phyloP scores from a whole-genome alignment of 2,329 filamentous ascomycete species.

The Xylaria hypoxylon region DNA sequence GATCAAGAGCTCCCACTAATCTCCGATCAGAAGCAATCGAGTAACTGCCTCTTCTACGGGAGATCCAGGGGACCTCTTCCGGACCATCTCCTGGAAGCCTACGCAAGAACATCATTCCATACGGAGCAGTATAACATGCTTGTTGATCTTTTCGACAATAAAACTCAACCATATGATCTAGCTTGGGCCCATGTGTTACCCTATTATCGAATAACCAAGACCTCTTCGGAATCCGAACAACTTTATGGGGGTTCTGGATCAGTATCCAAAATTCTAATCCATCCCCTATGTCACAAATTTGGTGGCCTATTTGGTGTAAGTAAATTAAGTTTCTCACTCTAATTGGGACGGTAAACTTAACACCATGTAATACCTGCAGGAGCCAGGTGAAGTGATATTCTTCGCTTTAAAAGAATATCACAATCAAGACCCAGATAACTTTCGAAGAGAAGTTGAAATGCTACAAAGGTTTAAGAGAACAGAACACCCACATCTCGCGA shows the following conservation, averaged over 20 bases:
- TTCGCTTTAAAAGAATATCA: slow-evolving; percentile 15
- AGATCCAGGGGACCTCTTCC: not conserved
- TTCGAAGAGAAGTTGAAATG: slow-evolving; percentile 13
- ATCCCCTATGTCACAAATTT: slow-evolving; percentile 24
- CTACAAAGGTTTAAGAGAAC: slow-evolving; percentile 1
- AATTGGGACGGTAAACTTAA: not conserved
- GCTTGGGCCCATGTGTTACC: not conserved
- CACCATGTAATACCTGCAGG: not conserved
- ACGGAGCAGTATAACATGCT: not conserved
- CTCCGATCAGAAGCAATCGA: not conserved
- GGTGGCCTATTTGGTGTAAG: not conserved
- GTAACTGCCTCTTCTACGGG: not conserved
- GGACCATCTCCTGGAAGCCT: not conserved
- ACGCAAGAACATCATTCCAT: not conserved
- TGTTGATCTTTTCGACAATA: slow-evolving; percentile 5
- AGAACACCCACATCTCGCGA: slow-evolving; percentile 9
- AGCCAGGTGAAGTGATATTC: not conserved
- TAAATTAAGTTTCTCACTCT: not conserved
- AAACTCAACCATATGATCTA: not conserved
- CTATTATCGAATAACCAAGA: not conserved
- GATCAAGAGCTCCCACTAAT: slow-evolving; percentile 13
- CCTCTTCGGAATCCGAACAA: no score
- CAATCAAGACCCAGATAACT: not conserved
- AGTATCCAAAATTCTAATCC: slow-evolving; percentile 17
- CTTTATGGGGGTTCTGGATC: not conserved